Evolutionary conservation across 805 yeast genomes (phyloP).

Genomic region (Candida verbasci): DNA sequence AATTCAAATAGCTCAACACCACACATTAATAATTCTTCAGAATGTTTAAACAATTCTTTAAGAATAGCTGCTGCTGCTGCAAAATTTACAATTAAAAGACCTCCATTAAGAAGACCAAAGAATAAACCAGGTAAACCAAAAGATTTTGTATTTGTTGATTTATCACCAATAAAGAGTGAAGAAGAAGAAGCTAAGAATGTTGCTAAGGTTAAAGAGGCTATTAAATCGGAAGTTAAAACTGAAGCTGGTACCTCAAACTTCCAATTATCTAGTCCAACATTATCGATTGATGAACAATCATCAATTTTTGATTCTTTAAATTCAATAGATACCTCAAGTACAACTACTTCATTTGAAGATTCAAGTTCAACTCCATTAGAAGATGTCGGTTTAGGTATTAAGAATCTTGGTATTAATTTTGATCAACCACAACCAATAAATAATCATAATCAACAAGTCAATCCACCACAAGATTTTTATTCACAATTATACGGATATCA

Average conservation of each 20-base stretch:
- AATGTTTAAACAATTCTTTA: constrained; percentile 41
- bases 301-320: constrained; percentile 14
- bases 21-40: constrained; percentile 21
- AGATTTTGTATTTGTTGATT: constrained; percentile 43
- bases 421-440: constrained; percentile 12
- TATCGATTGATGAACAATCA: constrained; percentile 9
- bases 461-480: constrained; percentile 9
- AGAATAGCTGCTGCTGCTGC: constrained; percentile 37
- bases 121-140: constrained; percentile 42
- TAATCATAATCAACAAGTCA: constrained; percentile 1
- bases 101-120: constrained; percentile 41
- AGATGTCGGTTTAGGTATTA: constrained; percentile 26
- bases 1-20: constrained; percentile 9
- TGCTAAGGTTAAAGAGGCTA: background rate
- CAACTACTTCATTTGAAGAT: constrained; percentile 10
- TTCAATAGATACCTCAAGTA: constrained; percentile 13
- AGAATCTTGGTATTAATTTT: constrained; percentile 19
- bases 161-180: constrained; percentile 35
- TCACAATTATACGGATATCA: constrained; percentile 14
- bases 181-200: constrained; percentile 10
- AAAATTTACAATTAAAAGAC: constrained; percentile 30
- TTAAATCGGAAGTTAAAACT: background rate
- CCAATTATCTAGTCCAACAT: constrained; percentile 15
- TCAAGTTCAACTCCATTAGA: constrained; percentile 3
- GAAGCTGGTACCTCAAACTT: too few species aligned